Base-by-base conservation (phyloP, 495 filamentous ascomycete species). In the Xylaria intraflava region DNA sequence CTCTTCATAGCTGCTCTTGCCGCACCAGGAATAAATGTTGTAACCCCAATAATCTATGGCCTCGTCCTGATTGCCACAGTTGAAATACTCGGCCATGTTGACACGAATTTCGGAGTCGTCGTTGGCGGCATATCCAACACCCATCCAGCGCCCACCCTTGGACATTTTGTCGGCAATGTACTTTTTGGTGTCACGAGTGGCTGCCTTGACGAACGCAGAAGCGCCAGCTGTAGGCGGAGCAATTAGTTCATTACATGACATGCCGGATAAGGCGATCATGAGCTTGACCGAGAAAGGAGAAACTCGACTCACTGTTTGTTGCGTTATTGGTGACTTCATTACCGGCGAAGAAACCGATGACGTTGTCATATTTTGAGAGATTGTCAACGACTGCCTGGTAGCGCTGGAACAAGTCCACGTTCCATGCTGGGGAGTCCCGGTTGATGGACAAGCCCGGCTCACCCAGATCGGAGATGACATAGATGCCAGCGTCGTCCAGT, bases 1-100 rank as follows among this genome's bases (percentile, higher is more conserved):
- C 16, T 70, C 58, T 42, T 72, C 60, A 65, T 85, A 92, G 50
- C 77, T 80, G 53, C 85, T 91, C 45, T 88, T 65, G 44, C 93
- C 93, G 65, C 93, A 98, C 93, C 93, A 98, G 33, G 88, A 91
- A 74, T 97, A 97, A 75, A 96, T 92, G 73, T 97, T 98, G 80
- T 96, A 96, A 47, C 93, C 93, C 89, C 89, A 96, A 78, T 90
- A 96, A 69, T 97, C 92, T 56, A 96, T 91, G 36, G 82, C 72
- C 11, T 80, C 74, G 0, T 72, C 71, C 26, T 73, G 51, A 29
- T 79, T 67, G 47, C 86, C 87, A 63, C 93, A 98, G 79, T 96
- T 88, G 77, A 98, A 93, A 74, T 93, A 98, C 66, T 90, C 71
- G 27, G 88, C 89, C 60, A 98, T 80, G 60, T 86, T 65, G 33